Base-by-base conservation (phyloP, 257 asterid genomes). In the Solanum chilense region DNA sequence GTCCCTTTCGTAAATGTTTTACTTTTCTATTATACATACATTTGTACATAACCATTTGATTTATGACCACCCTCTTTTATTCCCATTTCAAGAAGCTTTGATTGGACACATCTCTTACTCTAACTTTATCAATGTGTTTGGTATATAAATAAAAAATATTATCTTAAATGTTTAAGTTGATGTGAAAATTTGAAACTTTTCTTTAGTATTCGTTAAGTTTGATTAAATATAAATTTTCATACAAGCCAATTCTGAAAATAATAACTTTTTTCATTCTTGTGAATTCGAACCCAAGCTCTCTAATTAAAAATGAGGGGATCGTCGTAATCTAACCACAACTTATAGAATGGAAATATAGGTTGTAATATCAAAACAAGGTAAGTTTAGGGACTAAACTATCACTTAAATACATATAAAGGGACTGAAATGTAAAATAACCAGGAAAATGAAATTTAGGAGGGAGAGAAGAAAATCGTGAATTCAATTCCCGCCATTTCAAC, bases 41-140 rank as follows among this genome's bases (percentile, higher is more conserved):
- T 90, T 92, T 93, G 93, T 91, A 87, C 86, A 88, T 88, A 89
- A 92, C 91, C 92, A 92, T 92, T 95, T 90, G 90, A 89, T 47
- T 94, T 89, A 89, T 82, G 93, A 25, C 41, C 89, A 64, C 88
- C 75, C 92, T 89, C 87, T 91, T 90, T 90, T 71, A 41, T 88
- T 88, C 89, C 91, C 77, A 85, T 83, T 83, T 90, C n/a, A 3
- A 90, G 93, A 89, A 91, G 35, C 49, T 90, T 89, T 76, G 92
- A 91, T 88, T 88, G n/a, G 91, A 91, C 92, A 56, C 70, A 66
- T 89, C 87, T 85, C 82, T 37, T 41, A 42, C 60, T 76, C 31
- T 31, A 86, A 41, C 8, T 33, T 16, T 42, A 31, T 25, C 3
- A 5, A 27, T 29, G 12, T 1, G 21, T 70, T 70, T 12, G 2